Conservation (phyloP, 768 basidiomycete genomes). For the Phylloporus arenicola region DNA sequence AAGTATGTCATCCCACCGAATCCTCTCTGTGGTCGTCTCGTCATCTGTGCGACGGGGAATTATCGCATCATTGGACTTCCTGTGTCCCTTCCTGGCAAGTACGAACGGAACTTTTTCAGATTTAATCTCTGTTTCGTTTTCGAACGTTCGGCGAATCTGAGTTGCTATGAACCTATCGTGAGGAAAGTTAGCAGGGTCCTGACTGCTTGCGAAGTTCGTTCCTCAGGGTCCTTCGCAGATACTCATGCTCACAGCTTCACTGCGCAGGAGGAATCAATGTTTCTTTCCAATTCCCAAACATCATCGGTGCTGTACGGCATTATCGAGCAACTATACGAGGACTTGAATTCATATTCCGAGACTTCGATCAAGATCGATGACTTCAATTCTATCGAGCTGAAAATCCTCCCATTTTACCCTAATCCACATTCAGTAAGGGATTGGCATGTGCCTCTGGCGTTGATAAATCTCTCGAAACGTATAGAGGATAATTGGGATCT, state of each 20-base stretch:
- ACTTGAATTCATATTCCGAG: constrained; percentile 95
- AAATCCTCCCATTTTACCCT: constrained; percentile 94
- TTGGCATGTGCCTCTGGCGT: constrained; percentile 92
- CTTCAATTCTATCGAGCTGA: constrained; percentile 92
- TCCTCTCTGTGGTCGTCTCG: constrained; percentile 80
- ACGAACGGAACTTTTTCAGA: constrained; percentile 82
- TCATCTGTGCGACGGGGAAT: constrained; percentile 75
- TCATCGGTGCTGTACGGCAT: constrained; percentile 71
- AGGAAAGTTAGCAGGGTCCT: constrained; percentile 91
- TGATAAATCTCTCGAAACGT: constrained; percentile 77
- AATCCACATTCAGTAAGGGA: constrained; percentile 87
- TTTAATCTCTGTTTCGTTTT: constrained; percentile 98
- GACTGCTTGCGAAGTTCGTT: constrained; percentile 77
- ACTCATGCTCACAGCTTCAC: constrained; percentile 3
- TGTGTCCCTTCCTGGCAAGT: constrained; percentile 67
- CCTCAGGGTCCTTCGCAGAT: constrained; percentile 3
- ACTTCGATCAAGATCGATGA: constrained; percentile 87
- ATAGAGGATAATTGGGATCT: constrained; percentile 95
- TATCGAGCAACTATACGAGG: constrained; percentile 94
- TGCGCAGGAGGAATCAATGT: constrained; percentile 77
- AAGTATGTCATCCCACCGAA: constrained; percentile 91
- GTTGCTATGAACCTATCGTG: constrained; percentile 94
- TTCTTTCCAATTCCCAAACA: constrained; percentile 70
- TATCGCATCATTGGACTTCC: constrained; percentile 93
- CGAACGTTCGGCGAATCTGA: constrained; percentile 82